Base-by-base conservation (phyloP, 2,329 filamentous ascomycete species). In the Colletotrichum horii region DNA sequence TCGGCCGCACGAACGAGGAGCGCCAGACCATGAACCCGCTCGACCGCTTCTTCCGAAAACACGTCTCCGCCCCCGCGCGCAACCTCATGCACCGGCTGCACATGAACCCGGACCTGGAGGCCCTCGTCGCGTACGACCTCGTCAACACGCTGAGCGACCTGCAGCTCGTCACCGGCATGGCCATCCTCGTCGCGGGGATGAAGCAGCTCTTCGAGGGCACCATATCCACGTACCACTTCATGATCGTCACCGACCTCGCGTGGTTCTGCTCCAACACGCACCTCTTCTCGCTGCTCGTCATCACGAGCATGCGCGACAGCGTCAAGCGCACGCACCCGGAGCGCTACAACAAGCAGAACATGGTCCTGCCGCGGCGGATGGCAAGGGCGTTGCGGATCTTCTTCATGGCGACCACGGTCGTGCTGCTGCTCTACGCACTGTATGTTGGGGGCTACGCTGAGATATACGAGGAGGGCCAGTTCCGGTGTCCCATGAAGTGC, bases 231-330 rank as follows among this genome's bases (percentile, higher is more conserved):
- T 81, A 81, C 62, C 80, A 81, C 58, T 78, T 81, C 69, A 69
- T 66, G 66, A 77, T 80, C 16, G 75, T 78, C 69, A 76, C 76
- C n/a, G 78, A 81, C 28, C 68, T 81, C 24, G 80, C 75, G 2
- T 81, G 79, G 79, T 78, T 81, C 71, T 78, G 77, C 69, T 71
- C 75, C n/a, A 77, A 77, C 34, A 76, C 77, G 4, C 79, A 80
- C 58, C 72, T 79, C 4, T 65, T 78, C 38, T 77, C 79, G 4
- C 36, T 80, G 4, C 58, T 77, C 0, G 76, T 79, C 43, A 64
- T 78, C 14, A 69, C 65, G n/a, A 68, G 70, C 22, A 19, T 74
- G 58, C 43, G 56, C 30, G 62, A 62, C 26, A 76, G 73, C 70
- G 77, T 68, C 43, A 77, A 78, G 76, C 32, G 36, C 14, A 67